Base-by-base conservation (phyloP, 352 stramenopile genomes). In the Phytophthora chlamydospora region DNA sequence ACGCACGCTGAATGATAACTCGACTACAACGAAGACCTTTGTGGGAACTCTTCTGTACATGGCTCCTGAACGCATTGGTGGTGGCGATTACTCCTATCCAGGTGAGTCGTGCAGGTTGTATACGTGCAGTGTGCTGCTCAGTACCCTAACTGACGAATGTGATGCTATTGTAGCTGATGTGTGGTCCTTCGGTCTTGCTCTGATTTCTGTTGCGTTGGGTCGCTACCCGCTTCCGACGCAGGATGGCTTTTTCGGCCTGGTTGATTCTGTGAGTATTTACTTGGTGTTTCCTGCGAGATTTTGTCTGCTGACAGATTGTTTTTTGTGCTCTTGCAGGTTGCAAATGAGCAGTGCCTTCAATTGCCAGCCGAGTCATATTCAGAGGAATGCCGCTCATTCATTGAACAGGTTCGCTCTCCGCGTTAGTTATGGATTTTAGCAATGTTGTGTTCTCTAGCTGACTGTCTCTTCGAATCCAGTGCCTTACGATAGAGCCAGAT, bases 41-140 rank as follows among this genome's bases (percentile, higher is more conserved):
- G 91, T 98, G 19, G 94, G 94, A 1, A 98, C 93, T 6, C 52
- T 98, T 50, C 72, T 96, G 4, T 98, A 98, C 68, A 98, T 98
- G 95, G 90, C 91, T 2, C 95, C 95, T 16, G 95, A 98, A 69
- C 85, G 95, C 12, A 97, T 98, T 56, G 85, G 85, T 21, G 91
- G 91, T 10, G 87, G 90, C 1, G 86, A 94, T 55, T 98, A 98
- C 71, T 94, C 79, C 7, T 97, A 91, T 66, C 73, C 87, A 73
- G 73, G 82, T 91, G 57, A 42, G 47, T 35, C 13, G 10, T 21
- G 6, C 35, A 13, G 42, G 13, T 34, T 32, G 12, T 31, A 19
- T 16, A 29, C 24, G 24, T 29, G 24, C 24, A 29, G 24, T 7
- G 38, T 16, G 38, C 12, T 39, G 49, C 14, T 9, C 16, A 36